These are phyloP conservation scores for Verticillium nonalfalfae DNA, from an alignment of 2,329 filamentous ascomycete genomes.

Conservation along the genomic window DNA sequence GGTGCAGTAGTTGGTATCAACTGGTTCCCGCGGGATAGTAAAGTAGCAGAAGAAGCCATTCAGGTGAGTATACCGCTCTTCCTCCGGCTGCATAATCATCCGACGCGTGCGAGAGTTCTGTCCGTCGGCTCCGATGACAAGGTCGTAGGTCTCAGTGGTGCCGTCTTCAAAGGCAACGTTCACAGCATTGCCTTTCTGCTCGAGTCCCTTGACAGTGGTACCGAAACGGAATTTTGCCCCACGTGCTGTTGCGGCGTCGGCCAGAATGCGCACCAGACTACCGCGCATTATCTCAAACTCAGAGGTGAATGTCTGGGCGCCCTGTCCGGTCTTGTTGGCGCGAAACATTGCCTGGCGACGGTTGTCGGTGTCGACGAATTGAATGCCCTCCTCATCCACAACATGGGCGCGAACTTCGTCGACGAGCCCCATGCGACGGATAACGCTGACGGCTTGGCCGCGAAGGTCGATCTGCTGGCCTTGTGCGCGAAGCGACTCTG, in stretches of 20 bases:
- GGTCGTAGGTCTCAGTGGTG: slow-evolving; percentile 34
- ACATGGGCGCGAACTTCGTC: slow-evolving; percentile 23
- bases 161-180: slow-evolving; percentile 36
- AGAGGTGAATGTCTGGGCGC: slow-evolving; percentile 37
- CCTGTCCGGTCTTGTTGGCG: slow-evolving; percentile 31
- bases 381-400: slow-evolving; percentile 41
- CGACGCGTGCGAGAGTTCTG: slow-evolving; percentile 40
- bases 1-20: slow-evolving; percentile 10
- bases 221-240: slow-evolving; percentile 20
- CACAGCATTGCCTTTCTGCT: slow-evolving; percentile 24
- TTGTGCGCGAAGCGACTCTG: slow-evolving; percentile 23
- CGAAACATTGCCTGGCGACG: slow-evolving; percentile 29
- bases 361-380: slow-evolving; percentile 34
- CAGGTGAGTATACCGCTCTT: slow-evolving; percentile 16
- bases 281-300: slow-evolving; percentile 57
- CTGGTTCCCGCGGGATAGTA: slow-evolving; percentile 17
- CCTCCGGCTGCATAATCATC: slow-evolving; percentile 25
- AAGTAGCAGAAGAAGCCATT: slow-evolving; percentile 24
- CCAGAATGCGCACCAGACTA: slow-evolving; percentile 44
- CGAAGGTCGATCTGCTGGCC: slow-evolving; percentile 42
- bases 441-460: slow-evolving; percentile 30
- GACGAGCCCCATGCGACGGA: slow-evolving; percentile 32
- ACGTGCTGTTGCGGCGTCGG: slow-evolving; percentile 27
- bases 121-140: slow-evolving; percentile 51
- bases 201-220: slow-evolving; percentile 15